Conservation (phyloP, 73 alveolate species). For the Blepharisma stoltei region DNA sequence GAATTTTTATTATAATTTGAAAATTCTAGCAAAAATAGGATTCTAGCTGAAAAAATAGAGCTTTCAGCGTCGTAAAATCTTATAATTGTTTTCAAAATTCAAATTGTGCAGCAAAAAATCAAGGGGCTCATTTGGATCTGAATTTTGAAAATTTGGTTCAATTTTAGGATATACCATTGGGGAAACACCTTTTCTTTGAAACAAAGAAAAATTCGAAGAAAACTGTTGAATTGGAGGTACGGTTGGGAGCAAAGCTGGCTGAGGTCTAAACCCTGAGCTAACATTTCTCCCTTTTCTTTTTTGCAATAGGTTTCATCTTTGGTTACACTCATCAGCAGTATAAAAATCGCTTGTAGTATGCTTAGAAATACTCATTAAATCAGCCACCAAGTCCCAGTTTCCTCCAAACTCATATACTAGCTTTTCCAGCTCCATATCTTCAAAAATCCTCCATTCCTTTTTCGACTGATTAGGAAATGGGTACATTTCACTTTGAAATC, state of each 20-base stretch:
- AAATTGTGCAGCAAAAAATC: too few relatives aligned
- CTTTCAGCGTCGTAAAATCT: too few relatives aligned
- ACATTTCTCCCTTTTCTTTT: conserved; percentile 20
- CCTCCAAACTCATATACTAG: conserved; percentile 16
- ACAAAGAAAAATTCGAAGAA: not conserved
- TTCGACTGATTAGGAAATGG: not conserved
- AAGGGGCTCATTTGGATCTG: too few relatives aligned
- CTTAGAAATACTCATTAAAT: not conserved
- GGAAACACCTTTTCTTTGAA: not conserved
- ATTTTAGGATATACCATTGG: too few relatives aligned
- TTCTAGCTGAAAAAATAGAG: too few relatives aligned
- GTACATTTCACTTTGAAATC: too few relatives aligned
- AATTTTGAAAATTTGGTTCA: too few relatives aligned
- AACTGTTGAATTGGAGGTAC: not conserved
- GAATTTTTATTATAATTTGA: too few relatives aligned
- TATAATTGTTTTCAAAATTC: too few relatives aligned
- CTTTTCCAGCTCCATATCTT: conserved; percentile 1
- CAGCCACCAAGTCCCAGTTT: conserved; percentile 19
- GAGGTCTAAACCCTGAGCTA: not conserved
- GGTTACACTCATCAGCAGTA: conserved; percentile 8
- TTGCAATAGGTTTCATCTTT: not conserved
- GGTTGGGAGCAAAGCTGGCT: not conserved
- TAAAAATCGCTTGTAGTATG: not conserved
- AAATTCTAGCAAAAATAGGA: too few relatives aligned
- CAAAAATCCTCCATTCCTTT: conserved; percentile 10